Evolutionary conservation across 495 filamentous ascomycete species (phyloP), one percentile per base, ranked within the genome.

Genomic region (Podospora appendiculata): DNA sequence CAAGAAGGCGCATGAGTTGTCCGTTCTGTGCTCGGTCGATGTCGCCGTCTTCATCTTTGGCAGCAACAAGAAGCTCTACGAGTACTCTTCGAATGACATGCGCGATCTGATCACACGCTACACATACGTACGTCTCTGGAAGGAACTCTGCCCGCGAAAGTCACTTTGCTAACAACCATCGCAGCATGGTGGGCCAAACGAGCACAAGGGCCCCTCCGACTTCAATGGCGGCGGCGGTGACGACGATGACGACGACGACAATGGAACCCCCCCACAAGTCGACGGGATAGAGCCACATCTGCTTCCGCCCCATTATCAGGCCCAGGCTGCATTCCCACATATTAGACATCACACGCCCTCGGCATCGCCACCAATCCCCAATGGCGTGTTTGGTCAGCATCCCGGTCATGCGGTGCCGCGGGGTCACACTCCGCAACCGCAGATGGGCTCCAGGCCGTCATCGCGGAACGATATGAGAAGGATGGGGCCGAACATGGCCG

Each of bases 1-100:
- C 80, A 98, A 98, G 81, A 98, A 98, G 79, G 93, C 93, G 50
- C 89, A 98, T 73, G 93, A 98, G 78, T 80, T 98, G 19, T 95
- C 92, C 54, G 93, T 97, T 41, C 84, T 98, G 55, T 98, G 93
- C 68, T 95, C 89, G 43, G 93, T 98, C 60, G 94, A 98, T 70
- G 92, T 98, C 58, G 93, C 94, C 25, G 93, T 98, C 53, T 91
- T 98, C 59, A 96, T 98, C 58, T 97, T 96, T 65, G 91, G 91
- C 58, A 88, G 86, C 68, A 97, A 97, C 70, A 97, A 96, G 76
- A 96, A 96, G 70, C 78, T 98, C 33, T 95, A 96, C 72, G 89
- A 98, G 70, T 98, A 93, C 65, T 97, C 90, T 39, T 97, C 93
- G 32, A 76, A 81, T 60, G 89, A 96, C 66, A 95, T 98, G 79